Evolutionary conservation across 805 yeast genomes (phyloP), one percentile per base, ranked within the genome.

Genomic region (Saccharomycopsis amapae): DNA sequence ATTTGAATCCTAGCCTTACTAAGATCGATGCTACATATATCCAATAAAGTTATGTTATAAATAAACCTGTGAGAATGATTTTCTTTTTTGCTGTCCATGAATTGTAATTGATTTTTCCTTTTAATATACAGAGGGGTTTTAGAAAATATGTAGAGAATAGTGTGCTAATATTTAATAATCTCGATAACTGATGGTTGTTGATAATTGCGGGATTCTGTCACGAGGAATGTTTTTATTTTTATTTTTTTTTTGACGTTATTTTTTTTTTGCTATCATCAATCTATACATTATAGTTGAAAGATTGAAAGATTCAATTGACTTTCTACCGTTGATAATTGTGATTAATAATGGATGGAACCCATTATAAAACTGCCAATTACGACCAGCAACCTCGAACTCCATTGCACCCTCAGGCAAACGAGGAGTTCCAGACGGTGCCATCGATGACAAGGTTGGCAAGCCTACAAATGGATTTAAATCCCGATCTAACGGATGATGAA

Each of bases 21-120:
- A 94, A 93, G 66, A 86, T 93, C 45, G 99, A 93, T 66, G 97
- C 98, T 9, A 82, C 95, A 20, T 89, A 81, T 56, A 68, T 78
- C 9, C 38, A 37, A 20, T 41, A 42, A 30, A n/a, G 9, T 37
- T 42, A 18, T 10, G 9, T 15, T n/a, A n/a, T n/a, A n/a, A n/a
- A n/a, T n/a, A n/a, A n/a, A n/a, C n/a, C n/a, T n/a, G n/a, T n/a
- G n/a, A n/a, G n/a, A n/a, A n/a, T n/a, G n/a, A n/a, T n/a, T n/a
- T n/a, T n/a, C n/a, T n/a, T n/a, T n/a, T n/a, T n/a, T n/a, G n/a
- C n/a, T n/a, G n/a, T n/a, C n/a, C n/a, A n/a, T n/a, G n/a, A n/a
- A n/a, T n/a, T 31, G 12, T 26, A 26, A 26, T 26, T 26, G 30
- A 26, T 26, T 26, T 26, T 26, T 26, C 30, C 7, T 26, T 26